phyloP scores from a whole-genome alignment of 805 yeast genomes.

The Barnettozyma botsteinii region DNA sequence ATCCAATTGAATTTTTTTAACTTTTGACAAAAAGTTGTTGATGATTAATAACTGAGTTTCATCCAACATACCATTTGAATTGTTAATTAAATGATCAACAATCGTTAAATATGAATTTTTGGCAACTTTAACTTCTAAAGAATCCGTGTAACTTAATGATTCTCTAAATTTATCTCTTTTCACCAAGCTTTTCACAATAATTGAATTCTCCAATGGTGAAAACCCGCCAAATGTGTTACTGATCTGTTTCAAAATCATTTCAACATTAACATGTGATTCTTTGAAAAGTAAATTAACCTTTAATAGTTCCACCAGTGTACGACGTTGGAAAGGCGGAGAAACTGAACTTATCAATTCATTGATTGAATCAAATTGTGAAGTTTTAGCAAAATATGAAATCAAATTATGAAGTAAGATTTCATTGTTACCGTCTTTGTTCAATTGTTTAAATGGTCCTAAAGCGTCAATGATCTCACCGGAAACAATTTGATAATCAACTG shows the following conservation, averaged over 20 bases:
- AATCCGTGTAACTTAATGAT: slow-evolving; percentile 8
- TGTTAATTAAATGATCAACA: slow-evolving; percentile 12
- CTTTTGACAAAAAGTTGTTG: slow-evolving; percentile 13
- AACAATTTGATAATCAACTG: slow-evolving; percentile 8
- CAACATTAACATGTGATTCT: slow-evolving; percentile 16
- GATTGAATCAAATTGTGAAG: slow-evolving; percentile 10
- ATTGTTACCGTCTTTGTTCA: slow-evolving; percentile 2
- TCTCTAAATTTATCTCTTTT: slow-evolving; percentile 9
- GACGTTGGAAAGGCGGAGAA: slow-evolving; percentile 14
- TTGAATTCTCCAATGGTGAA: slow-evolving; percentile 15
- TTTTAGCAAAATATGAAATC: slow-evolving; percentile 10
- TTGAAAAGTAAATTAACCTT: slow-evolving; percentile 15
- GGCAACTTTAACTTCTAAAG: background rate
- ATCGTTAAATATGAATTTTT: slow-evolving; percentile 10
- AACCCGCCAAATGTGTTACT: slow-evolving; percentile 12
- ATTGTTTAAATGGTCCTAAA: slow-evolving; percentile 14
- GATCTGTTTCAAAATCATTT: slow-evolving; percentile 17
- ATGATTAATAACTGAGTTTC: slow-evolving; percentile 14
- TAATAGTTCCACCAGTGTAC: slow-evolving; percentile 13
- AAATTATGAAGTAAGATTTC: slow-evolving; percentile 11
- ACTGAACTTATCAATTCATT: slow-evolving; percentile 13
- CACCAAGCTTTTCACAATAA: slow-evolving; percentile 17
- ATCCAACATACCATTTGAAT: slow-evolving; percentile 4
- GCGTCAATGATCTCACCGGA: slow-evolving; percentile 17
- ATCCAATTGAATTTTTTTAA: background rate